These are phyloP conservation scores for Cyclostephanos invisitatus DNA, from an alignment of 108 stramenopile genomes.

Conservation along the genomic window DNA sequence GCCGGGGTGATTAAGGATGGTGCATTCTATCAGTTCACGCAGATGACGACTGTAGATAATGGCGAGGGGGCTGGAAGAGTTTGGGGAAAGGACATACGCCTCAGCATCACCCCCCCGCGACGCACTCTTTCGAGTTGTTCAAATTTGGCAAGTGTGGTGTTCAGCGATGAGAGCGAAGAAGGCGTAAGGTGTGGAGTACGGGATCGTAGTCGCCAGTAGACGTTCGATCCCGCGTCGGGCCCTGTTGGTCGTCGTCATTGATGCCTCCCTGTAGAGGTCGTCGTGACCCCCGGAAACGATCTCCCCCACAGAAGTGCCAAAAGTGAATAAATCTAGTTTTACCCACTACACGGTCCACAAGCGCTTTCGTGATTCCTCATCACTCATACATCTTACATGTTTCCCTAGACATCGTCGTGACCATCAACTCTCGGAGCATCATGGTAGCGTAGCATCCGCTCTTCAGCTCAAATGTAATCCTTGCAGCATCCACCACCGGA, in stretches of 20 bases:
- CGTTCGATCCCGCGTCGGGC: conserved; percentile 27
- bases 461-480: conserved; percentile 66
- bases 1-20: too few species aligned
- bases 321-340: too few species aligned
- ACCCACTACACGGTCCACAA: too few species aligned
- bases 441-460: conserved; percentile 86
- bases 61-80: too few species aligned
- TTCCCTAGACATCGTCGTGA: conserved; percentile 60
- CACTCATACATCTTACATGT: conserved; percentile 1
- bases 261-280: conserved; percentile 11
- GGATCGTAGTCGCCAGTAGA: conserved; percentile 26
- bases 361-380: neutral
- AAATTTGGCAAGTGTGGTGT: too few species aligned
- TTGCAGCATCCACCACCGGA: conserved; percentile 25
- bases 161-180: too few species aligned
- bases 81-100: too few species aligned
- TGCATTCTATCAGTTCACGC: too few species aligned
- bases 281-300: conserved; percentile 60
- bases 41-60: too few species aligned
- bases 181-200: too few species aligned
- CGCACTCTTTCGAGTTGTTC: too few species aligned
- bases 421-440: conserved; percentile 79
- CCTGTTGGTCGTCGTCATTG: conserved; percentile 8
- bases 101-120: too few species aligned
- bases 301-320: conserved; percentile 70